Evolutionary conservation across 352 stramenopile genomes (phyloP).

Genomic region (Phytophthora cactorum): DNA sequence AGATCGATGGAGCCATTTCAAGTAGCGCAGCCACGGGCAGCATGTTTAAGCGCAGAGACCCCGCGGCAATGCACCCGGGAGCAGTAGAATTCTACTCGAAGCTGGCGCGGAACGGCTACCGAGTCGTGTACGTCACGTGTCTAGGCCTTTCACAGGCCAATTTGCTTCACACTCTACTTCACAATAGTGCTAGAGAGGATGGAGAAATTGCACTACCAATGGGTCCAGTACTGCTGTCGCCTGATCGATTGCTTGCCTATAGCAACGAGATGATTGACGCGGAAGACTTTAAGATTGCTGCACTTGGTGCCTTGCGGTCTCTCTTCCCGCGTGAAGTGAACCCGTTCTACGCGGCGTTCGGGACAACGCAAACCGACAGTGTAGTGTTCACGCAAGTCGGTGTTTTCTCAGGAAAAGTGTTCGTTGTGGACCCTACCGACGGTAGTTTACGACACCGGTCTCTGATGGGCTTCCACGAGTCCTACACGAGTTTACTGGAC

Average conservation of each 20-base stretch:
- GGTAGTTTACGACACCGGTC: constrained; percentile 64
- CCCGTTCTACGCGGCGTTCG: constrained; percentile 87
- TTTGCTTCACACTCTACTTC: constrained; percentile 52
- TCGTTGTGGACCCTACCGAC: constrained; percentile 64
- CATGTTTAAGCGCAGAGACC: constrained; percentile 56
- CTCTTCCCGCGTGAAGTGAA: constrained; percentile 82
- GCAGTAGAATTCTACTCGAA: constrained; percentile 81
- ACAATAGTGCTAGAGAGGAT: constrained; percentile 22
- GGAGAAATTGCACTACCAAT: constrained; percentile 53
- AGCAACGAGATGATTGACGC: constrained; percentile 54
- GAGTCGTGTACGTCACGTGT: constrained; percentile 84
- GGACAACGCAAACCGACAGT: constrained; percentile 62
- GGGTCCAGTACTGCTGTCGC: constrained; percentile 74
- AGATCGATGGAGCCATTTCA: constrained; percentile 84
- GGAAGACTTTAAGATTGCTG: constrained; percentile 71
- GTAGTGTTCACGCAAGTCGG: constrained; percentile 70
- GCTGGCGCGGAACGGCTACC: constrained; percentile 73
- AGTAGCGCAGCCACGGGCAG: constrained; percentile 44
- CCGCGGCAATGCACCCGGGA: constrained; percentile 54
- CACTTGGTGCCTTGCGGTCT: constrained; percentile 61
- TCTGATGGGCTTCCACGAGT: constrained; percentile 71
- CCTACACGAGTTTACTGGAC: constrained; percentile 64
- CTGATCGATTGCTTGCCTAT: constrained; percentile 58
- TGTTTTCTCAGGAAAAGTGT: constrained; percentile 82
- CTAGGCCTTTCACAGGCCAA: constrained; percentile 63